These are phyloP conservation scores for Baudoinia panamericana DNA, from an alignment of 495 filamentous ascomycete species.

Conservation along the genomic window DNA sequence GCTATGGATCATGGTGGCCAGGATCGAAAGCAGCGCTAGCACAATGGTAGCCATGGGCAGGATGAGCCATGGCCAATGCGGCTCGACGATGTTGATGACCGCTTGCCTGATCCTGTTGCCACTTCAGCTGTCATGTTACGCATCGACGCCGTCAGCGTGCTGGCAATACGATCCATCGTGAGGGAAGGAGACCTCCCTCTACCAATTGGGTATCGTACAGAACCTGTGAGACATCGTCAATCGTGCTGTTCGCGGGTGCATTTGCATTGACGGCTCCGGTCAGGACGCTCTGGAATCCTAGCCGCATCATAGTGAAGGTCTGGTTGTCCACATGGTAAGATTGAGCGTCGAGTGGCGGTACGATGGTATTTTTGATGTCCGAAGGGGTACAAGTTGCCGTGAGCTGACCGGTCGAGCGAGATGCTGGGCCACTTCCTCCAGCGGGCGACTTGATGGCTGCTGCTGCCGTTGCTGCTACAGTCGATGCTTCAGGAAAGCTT, in stretches of 20 bases:
- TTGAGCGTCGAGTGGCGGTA: background rate
- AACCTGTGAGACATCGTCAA: background rate
- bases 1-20: background rate
- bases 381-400: background rate
- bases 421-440: background rate
- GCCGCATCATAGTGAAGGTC: background rate
- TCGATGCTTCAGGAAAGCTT: constrained; percentile 1
- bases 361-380: background rate
- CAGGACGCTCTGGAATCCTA: background rate
- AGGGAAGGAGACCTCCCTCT: background rate
- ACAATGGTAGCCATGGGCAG: background rate
- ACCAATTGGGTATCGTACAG: background rate
- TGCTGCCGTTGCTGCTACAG: background rate
- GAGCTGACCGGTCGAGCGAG: background rate
- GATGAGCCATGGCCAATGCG: constrained; percentile 3
- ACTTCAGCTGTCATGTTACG: background rate
- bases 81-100: background rate
- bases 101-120: no score
- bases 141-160: constrained; percentile 4
- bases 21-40: background rate
- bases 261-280: background rate
- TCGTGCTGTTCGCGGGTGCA: background rate
- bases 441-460: background rate
- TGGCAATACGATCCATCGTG: constrained; percentile 1
- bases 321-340: constrained; percentile 1